Percentiles rank a stretch among this genome's conserved stretches.
These are phyloP conservation scores for Leptographium galeiforme DNA, from an alignment of 2,329 filamentous ascomycete genomes.

Conservation along the genomic window DNA sequence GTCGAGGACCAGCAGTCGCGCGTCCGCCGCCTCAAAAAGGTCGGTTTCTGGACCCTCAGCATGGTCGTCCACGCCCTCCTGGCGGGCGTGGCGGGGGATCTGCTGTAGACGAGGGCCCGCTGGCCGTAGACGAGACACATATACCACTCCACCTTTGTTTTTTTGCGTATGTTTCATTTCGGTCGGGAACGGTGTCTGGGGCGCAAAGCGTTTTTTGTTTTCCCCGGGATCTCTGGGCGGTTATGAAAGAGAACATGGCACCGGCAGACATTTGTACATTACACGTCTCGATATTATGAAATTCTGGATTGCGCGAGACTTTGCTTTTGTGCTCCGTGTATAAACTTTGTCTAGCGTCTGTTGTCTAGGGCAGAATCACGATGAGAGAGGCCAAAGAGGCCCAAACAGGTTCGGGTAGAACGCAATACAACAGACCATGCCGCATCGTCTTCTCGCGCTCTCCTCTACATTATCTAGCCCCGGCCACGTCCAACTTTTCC, in stretches of 20 bases:
- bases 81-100: slow-evolving; percentile 82
- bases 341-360: too few species aligned
- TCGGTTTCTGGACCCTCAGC: slow-evolving; percentile 85
- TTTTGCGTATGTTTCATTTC: not conserved
- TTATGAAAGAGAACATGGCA: too few species aligned
- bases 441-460: not conserved
- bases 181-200: too few species aligned
- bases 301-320: too few species aligned
- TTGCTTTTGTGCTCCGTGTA: too few species aligned
- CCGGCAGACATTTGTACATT: too few species aligned
- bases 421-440: not conserved
- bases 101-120: slow-evolving; percentile 24
- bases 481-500: not conserved
- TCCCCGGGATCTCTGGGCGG: too few species aligned
- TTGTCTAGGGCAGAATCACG: too few species aligned
- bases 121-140: not conserved
- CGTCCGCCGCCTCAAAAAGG: slow-evolving; percentile 80
- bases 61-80: slow-evolving; percentile 87
- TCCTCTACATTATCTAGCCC: not conserved
- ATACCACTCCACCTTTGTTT: slow-evolving; percentile 1
- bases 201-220: too few species aligned
- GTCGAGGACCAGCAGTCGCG: slow-evolving; percentile 81
- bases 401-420: not conserved
- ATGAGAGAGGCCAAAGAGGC: too few species aligned
- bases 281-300: too few species aligned